Base-by-base conservation (phyloP, 2,329 filamentous ascomycete genomes). In the Cytospora leucostoma region DNA sequence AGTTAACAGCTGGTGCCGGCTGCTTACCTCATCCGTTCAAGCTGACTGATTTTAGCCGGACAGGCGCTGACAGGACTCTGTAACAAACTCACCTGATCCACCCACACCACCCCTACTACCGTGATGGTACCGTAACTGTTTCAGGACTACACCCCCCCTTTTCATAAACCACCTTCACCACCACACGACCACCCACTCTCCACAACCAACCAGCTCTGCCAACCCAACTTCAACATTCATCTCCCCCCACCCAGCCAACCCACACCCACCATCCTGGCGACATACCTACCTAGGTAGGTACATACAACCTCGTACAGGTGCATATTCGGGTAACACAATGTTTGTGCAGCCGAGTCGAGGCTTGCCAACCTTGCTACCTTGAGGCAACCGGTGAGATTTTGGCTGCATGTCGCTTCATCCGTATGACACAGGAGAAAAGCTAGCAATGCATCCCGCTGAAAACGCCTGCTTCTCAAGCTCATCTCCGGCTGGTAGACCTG, bases 381-480 rank as follows among this genome's bases (percentile, higher is more conserved):
- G 27, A 56, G 15, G 12, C 12, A 34, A 63, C 64, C 61, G 64
- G 61, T 66, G 61, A 66, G 49, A 57, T 56, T 52, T 57, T 64
- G 64, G 61, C 61, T 64, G 64, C 64, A 66, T 64, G 64, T 32
- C 57, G 53, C 61, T 34, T 60, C 21, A 58, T 59, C 49, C 56
- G 57, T 61, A 61, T 61, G 64, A 64, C 61, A 58, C 54, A 58
- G 38, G 19, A 27, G 15, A 53, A 27, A 34, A 38, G 53, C 52
- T 61, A 56, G 11, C n/a, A 38, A 37, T 51, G 51, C 32, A 55
- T 61, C 13, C 33, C 32, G n/a, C 59, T 19, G 27, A 49, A 12
- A 17, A 13, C 49, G 15, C 19, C 17, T 44, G 27, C 49, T 19
- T 49, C 37, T 35, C 15, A 21, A 11, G 10, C 11, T 50, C 44